Evolutionary conservation across 306 rosid genomes (phyloP).

Genomic region (Luffa acutangula): DNA sequence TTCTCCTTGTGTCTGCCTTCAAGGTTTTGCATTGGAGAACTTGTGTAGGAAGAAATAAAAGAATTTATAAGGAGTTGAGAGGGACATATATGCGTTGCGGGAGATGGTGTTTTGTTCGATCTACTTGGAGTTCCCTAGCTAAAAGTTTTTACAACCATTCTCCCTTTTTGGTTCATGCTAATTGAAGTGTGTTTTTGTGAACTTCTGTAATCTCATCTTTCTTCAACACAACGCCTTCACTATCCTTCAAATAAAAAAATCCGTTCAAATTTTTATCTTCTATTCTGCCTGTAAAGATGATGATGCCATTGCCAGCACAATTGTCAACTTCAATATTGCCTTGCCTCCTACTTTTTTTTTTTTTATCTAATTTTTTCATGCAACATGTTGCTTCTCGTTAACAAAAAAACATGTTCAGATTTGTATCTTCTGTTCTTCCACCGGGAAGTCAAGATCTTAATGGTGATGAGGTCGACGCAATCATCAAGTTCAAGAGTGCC

Average conservation of each 20-base stretch:
- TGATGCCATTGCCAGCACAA: slow-evolving; percentile 52
- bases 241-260: not conserved
- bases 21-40: not conserved
- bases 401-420: slow-evolving; percentile 27
- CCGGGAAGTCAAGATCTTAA: slow-evolving; percentile 70
- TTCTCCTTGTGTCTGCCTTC: slow-evolving; percentile 1
- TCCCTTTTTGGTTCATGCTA: not conserved
- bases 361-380: not conserved
- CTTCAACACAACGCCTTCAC: not conserved
- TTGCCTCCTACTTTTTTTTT: slow-evolving; percentile 10
- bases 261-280: slow-evolving; percentile 46
- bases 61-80: not conserved
- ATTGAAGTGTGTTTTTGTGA: not conserved
- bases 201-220: not conserved
- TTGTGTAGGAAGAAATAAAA: not conserved
- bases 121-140: not conserved
- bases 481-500: slow-evolving; percentile 59
- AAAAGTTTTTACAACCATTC: not conserved
- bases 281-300: slow-evolving; percentile 67
- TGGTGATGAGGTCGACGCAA: slow-evolving; percentile 75
- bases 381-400: not conserved
- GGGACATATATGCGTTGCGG: not conserved
- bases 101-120: not conserved
- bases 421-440: slow-evolving; percentile 72
- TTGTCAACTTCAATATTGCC: slow-evolving; percentile 50